Evolutionary conservation across 129 eudicot genomes (phyloP).

Genomic region (Chrysanthemum lavandulifolium): DNA sequence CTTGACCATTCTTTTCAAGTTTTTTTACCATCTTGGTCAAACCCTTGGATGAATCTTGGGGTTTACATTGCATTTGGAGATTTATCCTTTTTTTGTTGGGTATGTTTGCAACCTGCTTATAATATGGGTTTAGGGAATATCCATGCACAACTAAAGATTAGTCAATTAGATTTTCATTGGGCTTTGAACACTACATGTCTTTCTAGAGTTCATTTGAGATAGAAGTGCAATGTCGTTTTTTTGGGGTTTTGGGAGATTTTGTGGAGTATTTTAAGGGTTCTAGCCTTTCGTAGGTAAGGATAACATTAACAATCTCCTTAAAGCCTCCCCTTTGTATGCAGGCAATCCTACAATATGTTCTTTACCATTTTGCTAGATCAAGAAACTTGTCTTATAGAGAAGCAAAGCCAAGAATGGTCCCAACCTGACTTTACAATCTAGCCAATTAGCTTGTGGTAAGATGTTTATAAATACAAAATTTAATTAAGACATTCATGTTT

Average conservation of each 20-base stretch:
- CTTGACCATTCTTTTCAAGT: slow-evolving; percentile 9
- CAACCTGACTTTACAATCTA: slow-evolving; percentile 15
- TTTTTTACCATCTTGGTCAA: slow-evolving; percentile 30
- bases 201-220: slow-evolving; percentile 32
- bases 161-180: slow-evolving; percentile 43
- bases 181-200: slow-evolving; percentile 30
- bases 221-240: slow-evolving; percentile 28
- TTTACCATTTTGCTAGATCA: slow-evolving; percentile 25
- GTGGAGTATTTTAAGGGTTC: slow-evolving; percentile 27
- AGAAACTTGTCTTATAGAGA: slow-evolving; percentile 27
- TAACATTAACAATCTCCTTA: slow-evolving; percentile 29
- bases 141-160: slow-evolving; percentile 18
- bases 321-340: slow-evolving; percentile 41
- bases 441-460: neutral
- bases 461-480: slow-evolving; percentile 21
- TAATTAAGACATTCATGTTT: slow-evolving; percentile 9
- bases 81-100: slow-evolving; percentile 29
- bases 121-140: slow-evolving; percentile 31
- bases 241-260: slow-evolving; percentile 33
- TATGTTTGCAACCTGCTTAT: slow-evolving; percentile 23
- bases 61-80: slow-evolving; percentile 34
- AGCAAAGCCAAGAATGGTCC: slow-evolving; percentile 28
- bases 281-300: slow-evolving; percentile 31
- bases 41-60: slow-evolving; percentile 25
- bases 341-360: slow-evolving; percentile 36